Base-by-base conservation (phyloP, 345 rosid genomes). In the Salix purpurea region DNA sequence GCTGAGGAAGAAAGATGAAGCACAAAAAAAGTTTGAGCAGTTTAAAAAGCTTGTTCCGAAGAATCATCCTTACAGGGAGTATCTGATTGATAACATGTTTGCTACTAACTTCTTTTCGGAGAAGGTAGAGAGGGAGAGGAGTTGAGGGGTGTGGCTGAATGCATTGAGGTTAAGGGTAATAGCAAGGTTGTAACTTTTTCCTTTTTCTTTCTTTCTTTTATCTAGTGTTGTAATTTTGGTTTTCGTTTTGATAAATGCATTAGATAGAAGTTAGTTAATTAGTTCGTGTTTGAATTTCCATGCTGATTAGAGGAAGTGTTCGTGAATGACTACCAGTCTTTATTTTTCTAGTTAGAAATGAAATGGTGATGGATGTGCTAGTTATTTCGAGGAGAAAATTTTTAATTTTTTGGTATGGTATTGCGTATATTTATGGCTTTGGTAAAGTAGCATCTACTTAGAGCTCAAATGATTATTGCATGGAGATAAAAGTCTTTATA, bases 11-110 rank as follows among this genome's bases (percentile, higher is more conserved):
- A 84, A 84, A 54, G 93, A 88, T 19, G 93, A 89, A 83, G 99
- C 99, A 1, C 97, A 93, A 84, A 90, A 89, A 76, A 87, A 89
- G 78, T 93, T 95, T 84, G 90, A 90, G 66, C 90, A 89, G 87
- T 95, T 90, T 19, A 79, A 91, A 76, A 89, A 74, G 76, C 97
- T 95, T 83, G 93, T 95, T 5, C 99, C 98, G 0, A 87, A 69
- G 85, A 89, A 95, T 81, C 98, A 95, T 80, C 99, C 99, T 10
- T 91, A 89, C 16, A 88, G 90, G 60, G 93, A 95, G 84, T 93
- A 86, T 77, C 90, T 93, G 62, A 84, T 83, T 40, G 96, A 95
- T 70, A 95, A 90, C 60, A 89, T 90, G 97, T 76, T 90, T 23
- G 91, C 91, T 3, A 85, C 89, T 0, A 91, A 88, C 88, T 81